Base-by-base conservation (phyloP, 495 filamentous ascomycete genomes). In the Chaetomium tenue region DNA sequence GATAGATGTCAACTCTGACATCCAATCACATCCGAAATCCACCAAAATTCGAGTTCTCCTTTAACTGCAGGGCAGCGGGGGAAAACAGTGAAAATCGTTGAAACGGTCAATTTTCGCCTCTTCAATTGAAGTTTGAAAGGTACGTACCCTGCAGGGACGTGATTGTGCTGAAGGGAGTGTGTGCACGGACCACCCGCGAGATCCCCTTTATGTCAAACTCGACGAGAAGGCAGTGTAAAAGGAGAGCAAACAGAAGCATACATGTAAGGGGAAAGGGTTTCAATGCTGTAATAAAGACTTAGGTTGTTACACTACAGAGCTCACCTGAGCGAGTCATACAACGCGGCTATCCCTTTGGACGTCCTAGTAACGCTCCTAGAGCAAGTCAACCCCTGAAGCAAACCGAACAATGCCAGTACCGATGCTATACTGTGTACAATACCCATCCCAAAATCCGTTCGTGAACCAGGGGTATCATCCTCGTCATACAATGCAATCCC, bases 391-490 rank as follows among this genome's bases (percentile, higher is more conserved):
- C 40, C 40, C 40, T 11, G 53, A 39, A 30, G 28, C 28, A 22
- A 50, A 5, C 46, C 46, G 18, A 44, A 44, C 40, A 44, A 44
- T 16, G 16, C 40, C 15, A 44, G 5, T 44, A 11, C 40, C 40
- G 33, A 44, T 44, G 13, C 15, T 8, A 37, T 37, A n/a, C n/a
- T n/a, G n/a, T n/a, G n/a, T n/a, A 61, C 58, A 25, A 25, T 26
- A 61, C 44, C 59, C 59, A 52, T 52, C 18, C 20, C 50, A n/a
- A 20, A 5, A n/a, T n/a, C 44, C 44, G n/a, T 47, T 47, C 46
- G n/a, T 50, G n/a, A 50, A 50, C 8, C 46, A 28, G 47, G 66
- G 66, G 58, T 63, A 68, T 68, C 63, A 63, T 68, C 39, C 16
- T 26, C 57, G 52, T 63, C 33, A 47, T 37, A 52, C 42, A 64